Base-by-base conservation (phyloP, 169 alveolate genomes). In the Perkinsus chesapeaki region DNA sequence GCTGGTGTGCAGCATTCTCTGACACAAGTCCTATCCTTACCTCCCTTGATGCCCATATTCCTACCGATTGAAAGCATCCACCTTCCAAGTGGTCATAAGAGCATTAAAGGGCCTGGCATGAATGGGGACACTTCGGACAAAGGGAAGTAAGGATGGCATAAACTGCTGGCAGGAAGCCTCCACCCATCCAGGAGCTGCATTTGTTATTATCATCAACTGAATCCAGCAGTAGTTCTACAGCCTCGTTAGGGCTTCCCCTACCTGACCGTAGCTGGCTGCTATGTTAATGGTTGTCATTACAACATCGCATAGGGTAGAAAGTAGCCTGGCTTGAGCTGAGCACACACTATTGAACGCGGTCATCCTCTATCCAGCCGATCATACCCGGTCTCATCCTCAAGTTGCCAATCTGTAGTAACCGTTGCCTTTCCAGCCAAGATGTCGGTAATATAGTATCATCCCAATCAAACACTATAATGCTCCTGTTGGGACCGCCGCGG, bases 121-220 rank as follows among this genome's bases (percentile, higher is more conserved):
- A 23, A 94, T 91, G 34, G 95, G 95, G 3, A 94, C 92, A 31
- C 48, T 39, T 39, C 82, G 73, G 7, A 94, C 39, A 48, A 48
- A 92, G 73, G 39, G 43, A 31, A 94, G 73, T 39, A 94, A 90
- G 39, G 92, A 93, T 12, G 92, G 94, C 48, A 94, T 91, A 91
- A 92, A 92, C 72, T 37, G 38, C 39, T 94, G 94, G 39, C 94
- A 92, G 20, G 94, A 92, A 39, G 92, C 94, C 91, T 94, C 92
- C 39, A 94, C 95, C 95, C 95, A 94, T 31, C 94, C 93, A 23
- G 95, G 95, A 10, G 91, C 94, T 73, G 95, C 95, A 39, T 94
- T 94, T 37, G 95, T 94, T 39, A 94, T 92, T 39, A 94, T 94
- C 31, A 94, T 93, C 90, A 94, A 94, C 72, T 92, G 73, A 90